Conservation (phyloP, 2,329 filamentous ascomycete species). For the Tolypocladium pustulatum region DNA sequence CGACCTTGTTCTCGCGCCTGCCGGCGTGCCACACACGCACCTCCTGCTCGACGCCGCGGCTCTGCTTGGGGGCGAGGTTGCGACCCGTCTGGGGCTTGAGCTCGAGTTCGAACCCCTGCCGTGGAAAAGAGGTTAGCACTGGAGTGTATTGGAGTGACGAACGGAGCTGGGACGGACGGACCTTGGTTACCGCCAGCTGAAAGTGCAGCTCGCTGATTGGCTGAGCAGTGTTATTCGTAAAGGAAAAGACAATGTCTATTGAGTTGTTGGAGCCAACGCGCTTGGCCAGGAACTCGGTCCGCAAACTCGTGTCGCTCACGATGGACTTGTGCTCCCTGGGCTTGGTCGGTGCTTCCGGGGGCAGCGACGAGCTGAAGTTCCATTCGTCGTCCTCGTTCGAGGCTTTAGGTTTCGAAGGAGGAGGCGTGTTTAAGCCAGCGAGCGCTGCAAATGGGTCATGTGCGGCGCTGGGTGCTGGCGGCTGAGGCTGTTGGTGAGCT, state of each 20-base stretch:
- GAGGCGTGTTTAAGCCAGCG: slow-evolving; percentile 14
- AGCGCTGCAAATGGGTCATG: slow-evolving; percentile 45
- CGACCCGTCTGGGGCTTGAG: slow-evolving; percentile 80
- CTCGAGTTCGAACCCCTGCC: slow-evolving; percentile 66
- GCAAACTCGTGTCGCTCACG: slow-evolving; percentile 60
- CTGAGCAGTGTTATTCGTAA: slow-evolving; percentile 69
- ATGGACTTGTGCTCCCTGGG: slow-evolving; percentile 53
- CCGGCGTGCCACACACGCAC: slow-evolving; percentile 68
- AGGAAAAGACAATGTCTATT: slow-evolving; percentile 65
- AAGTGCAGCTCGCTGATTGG: slow-evolving; percentile 75
- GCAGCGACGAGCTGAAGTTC: slow-evolving; percentile 83
- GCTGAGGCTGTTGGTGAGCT: slow-evolving; percentile 34
- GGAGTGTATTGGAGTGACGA: not conserved
- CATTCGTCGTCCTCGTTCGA: slow-evolving; percentile 75
- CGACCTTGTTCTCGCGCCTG: slow-evolving; percentile 56
- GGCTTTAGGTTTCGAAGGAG: slow-evolving; percentile 14
- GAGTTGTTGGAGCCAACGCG: slow-evolving; percentile 43
- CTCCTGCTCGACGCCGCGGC: slow-evolving; percentile 67
- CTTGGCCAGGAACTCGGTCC: slow-evolving; percentile 62
- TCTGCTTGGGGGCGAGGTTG: slow-evolving; percentile 61
- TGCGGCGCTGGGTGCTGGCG: slow-evolving; percentile 27
- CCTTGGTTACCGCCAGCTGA: slow-evolving; percentile 88
- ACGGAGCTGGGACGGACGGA: slow-evolving; percentile 21
- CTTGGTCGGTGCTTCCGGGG: slow-evolving; percentile 41
- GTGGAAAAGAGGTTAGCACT: not conserved